Base-by-base conservation (phyloP, 1,284 basidiomycete species). In the Marasmius sp. region DNA sequence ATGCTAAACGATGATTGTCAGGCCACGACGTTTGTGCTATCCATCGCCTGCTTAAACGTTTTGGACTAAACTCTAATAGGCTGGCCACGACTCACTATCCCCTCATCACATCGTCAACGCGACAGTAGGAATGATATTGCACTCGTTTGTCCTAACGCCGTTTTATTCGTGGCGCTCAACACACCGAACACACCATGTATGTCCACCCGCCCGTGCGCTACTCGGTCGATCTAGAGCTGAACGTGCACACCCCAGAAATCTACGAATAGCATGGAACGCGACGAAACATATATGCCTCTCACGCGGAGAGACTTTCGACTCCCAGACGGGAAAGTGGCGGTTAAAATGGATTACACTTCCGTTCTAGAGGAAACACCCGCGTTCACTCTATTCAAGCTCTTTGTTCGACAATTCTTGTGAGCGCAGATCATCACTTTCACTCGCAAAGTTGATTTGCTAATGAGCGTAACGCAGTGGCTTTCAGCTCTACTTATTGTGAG, bases 101-200 rank as follows among this genome's bases (percentile, higher is more conserved):
- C 68, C 73, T 37, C 64, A 66, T 56, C 57, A 57, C 6, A 64
- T 63, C 61, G 64, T 82, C 34, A 85, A 85, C 63, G 74, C 81
- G 64, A 39, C 73, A 1, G 62, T 80, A 47, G 83, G 82, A 3
- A 80, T 73, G 64, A 64, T 69, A 37, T 67, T 83, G 14, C 82
- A 84, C 66, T 81, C 80, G 79, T 82, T 81, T 68, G 76, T 86
- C 53, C 72, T 86, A 33, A 79, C 82, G 6, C 85, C 85, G 8
- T 87, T 84, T 69, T 85, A 81, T 68, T 75, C 84, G 27, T 86
- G 85, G 85, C 77, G 85, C 57, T 79, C 79, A 5, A 80, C 82
- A 7, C 85, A 87, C 67, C 82, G 83, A 55, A 79, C 79, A 14
- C 83, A 85, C 68, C 83, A 84, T 71, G 79, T 80, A 65, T 45